These are phyloP conservation scores for Fusarium devonianum DNA, from an alignment of 2,329 filamentous ascomycete species.

Conservation along the genomic window DNA sequence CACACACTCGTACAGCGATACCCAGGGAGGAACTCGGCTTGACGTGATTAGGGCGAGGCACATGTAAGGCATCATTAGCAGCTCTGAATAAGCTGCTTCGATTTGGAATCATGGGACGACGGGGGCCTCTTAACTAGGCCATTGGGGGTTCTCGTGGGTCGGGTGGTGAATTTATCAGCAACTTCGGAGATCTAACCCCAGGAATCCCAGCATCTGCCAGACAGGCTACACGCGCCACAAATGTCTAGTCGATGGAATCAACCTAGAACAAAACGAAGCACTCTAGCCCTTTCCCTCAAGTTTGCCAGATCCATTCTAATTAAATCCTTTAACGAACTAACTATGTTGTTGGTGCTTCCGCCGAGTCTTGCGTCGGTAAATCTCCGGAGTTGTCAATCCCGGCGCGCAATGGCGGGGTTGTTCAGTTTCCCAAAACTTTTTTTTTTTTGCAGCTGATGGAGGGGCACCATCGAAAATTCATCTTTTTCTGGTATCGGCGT, in stretches of 20 bases:
- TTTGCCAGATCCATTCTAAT: neutral
- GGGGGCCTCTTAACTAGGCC: too few relatives aligned
- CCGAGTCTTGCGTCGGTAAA: slow-evolving; percentile 33
- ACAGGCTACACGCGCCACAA: too few relatives aligned
- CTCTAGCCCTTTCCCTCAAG: too few relatives aligned
- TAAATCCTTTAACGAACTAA: neutral
- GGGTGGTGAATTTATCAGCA: slow-evolving; percentile 7
- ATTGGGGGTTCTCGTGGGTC: too few relatives aligned
- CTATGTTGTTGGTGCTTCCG: too few relatives aligned
- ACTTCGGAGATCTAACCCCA: neutral
- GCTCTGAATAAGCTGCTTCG: neutral
- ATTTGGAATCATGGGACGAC: slow-evolving; percentile 29
- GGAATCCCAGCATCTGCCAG: neutral
- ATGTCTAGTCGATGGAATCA: too few relatives aligned
- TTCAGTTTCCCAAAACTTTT: slow-evolving; percentile 31
- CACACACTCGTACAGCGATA: too few relatives aligned
- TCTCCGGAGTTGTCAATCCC: slow-evolving; percentile 16
- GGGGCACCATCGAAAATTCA: slow-evolving; percentile 22
- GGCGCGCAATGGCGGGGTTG: slow-evolving; percentile 35
- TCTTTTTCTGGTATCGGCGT: slow-evolving; percentile 19
- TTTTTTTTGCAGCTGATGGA: slow-evolving; percentile 36
- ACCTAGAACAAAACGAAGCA: too few relatives aligned
- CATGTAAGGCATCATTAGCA: neutral
- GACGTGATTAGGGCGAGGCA: neutral
- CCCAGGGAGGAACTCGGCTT: neutral